Percentiles rank a stretch among this genome's conserved stretches.
Evolutionary conservation across 306 rosid species (phyloP).

Genomic region (Benincasa hispida): DNA sequence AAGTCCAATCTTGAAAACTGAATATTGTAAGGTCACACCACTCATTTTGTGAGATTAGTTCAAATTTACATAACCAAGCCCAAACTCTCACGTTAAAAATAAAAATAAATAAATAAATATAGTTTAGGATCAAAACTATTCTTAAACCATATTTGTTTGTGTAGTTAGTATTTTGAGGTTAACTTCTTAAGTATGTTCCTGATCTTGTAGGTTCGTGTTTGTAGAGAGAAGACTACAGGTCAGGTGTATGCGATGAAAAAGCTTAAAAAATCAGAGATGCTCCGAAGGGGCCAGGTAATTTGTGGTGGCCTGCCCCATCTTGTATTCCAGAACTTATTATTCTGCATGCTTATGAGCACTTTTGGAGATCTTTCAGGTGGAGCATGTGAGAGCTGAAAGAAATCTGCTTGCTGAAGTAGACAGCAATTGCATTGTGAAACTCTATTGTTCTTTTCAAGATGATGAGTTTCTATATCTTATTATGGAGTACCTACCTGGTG

Average conservation of each 20-base stretch:
- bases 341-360: not conserved
- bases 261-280: slow-evolving; percentile 98
- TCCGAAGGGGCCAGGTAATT: slow-evolving; percentile 94
- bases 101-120: not conserved
- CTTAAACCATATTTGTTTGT: not conserved
- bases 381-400: slow-evolving; percentile 96
- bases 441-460: slow-evolving; percentile 93
- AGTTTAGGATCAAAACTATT: not conserved
- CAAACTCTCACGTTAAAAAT: not conserved
- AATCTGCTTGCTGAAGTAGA: slow-evolving; percentile 99
- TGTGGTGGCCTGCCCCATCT: slow-evolving; percentile 14
- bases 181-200: slow-evolving; percentile 17
- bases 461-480: slow-evolving; percentile 83
- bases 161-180: not conserved
- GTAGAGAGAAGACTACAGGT: slow-evolving; percentile 76
- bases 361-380: slow-evolving; percentile 42
- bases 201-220: slow-evolving; percentile 72
- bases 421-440: slow-evolving; percentile 92
- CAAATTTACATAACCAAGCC: not conserved
- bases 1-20: not conserved
- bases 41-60: not conserved
- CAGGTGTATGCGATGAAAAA: slow-evolving; percentile 98
- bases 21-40: not conserved
- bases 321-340: slow-evolving; percentile 4
- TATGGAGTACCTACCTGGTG: slow-evolving; percentile 98